Conservation (phyloP, 495 filamentous ascomycete genomes). For the Parathielavia hyrcaniae region DNA sequence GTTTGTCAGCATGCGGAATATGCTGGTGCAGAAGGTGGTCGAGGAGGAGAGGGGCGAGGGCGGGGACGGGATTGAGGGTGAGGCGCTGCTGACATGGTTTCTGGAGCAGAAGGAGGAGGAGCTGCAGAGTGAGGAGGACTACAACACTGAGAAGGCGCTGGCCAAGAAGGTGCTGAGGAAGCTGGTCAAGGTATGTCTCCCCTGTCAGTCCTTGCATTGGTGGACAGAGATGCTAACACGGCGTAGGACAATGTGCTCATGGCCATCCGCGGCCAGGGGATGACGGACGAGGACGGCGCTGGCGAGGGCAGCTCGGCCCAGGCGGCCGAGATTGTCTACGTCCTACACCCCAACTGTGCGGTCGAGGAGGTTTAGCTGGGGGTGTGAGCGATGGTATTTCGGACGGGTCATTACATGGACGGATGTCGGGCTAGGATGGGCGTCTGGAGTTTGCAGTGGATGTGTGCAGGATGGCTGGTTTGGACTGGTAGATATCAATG, state of each 20-base stretch:
- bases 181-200: constrained; percentile 78
- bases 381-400: neutral
- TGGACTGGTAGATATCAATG: neutral
- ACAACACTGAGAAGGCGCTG: constrained; percentile 66
- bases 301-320: constrained; percentile 39
- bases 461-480: neutral
- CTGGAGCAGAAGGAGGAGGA: constrained; percentile 88
- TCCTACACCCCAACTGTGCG: constrained; percentile 90
- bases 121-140: constrained; percentile 70
- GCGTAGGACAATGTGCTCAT: constrained; percentile 83
- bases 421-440: neutral
- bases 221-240: constrained; percentile 18
- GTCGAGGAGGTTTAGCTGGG: constrained; percentile 49
- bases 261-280: constrained; percentile 78
- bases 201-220: neutral
- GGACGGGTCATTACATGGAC: neutral
- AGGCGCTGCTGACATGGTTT: constrained; percentile 85
- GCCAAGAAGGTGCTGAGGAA: constrained; percentile 87
- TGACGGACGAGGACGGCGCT: constrained; percentile 54
- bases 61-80: constrained; percentile 85
- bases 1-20: constrained; percentile 83
- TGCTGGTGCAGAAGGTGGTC: constrained; percentile 67
- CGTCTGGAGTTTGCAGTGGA: constrained; percentile 4
- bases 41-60: constrained; percentile 65
- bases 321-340: constrained; percentile 64